Evolutionary conservation across 495 filamentous ascomycete species (phyloP).

Genomic region (Penicillium paxilli): DNA sequence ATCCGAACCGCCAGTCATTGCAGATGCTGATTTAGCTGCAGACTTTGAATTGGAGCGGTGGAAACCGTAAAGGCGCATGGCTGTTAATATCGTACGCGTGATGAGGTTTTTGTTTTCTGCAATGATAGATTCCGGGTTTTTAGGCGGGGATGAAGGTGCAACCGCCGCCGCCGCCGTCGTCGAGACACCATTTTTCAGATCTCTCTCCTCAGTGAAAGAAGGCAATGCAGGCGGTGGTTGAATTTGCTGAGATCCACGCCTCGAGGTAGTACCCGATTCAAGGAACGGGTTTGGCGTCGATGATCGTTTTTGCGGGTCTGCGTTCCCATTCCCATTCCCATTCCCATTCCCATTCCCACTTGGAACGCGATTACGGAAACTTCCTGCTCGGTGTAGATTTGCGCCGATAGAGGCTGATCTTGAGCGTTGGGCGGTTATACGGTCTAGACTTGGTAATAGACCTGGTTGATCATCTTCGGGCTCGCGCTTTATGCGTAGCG

Average conservation of each 20-base stretch:
- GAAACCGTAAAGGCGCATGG: conserved; percentile 64
- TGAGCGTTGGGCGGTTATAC: conserved; percentile 31
- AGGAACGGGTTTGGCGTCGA: conserved; percentile 30
- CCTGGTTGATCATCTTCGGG: conserved; percentile 34
- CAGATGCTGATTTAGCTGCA: conserved; percentile 15
- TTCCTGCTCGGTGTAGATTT: conserved; percentile 27
- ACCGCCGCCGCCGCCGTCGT: neutral
- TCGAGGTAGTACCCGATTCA: conserved; percentile 20
- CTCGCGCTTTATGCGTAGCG: conserved; percentile 40
- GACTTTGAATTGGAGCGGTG: conserved; percentile 44
- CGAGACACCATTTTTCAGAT: too few species aligned
- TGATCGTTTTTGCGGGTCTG: conserved; percentile 25
- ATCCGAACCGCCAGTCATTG: conserved; percentile 3
- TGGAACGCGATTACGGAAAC: conserved; percentile 11
- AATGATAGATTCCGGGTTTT: conserved; percentile 37
- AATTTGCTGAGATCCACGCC: conserved; percentile 14
- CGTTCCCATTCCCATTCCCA: conserved; percentile 5
- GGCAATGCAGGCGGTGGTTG: conserved; percentile 18
- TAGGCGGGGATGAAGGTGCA: conserved; percentile 20
- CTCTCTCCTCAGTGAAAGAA: conserved; percentile 16
- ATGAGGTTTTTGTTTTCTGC: conserved; percentile 44
- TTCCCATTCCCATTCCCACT: neutral
- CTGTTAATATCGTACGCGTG: conserved; percentile 55
- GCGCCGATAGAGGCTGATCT: conserved; percentile 41
- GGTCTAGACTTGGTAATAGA: conserved; percentile 35